Evolutionary conservation across 768 basidiomycete species (phyloP).

Genomic region (Pleurotus platypus): DNA sequence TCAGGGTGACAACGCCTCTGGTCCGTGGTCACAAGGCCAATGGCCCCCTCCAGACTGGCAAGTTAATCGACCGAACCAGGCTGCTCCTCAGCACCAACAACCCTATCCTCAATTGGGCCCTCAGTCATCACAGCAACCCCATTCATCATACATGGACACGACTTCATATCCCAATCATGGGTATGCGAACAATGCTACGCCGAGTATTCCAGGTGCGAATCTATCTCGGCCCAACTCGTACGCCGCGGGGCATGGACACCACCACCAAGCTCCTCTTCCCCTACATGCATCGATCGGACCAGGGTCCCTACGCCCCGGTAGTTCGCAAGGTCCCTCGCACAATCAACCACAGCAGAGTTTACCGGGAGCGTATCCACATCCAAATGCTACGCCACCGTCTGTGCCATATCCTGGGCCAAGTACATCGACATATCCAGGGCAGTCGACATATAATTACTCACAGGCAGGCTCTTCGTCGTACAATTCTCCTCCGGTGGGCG

Average conservation of each 20-base stretch:
- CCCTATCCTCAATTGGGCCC: neutral
- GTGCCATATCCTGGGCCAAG: constrained; percentile 14
- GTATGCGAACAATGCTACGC: neutral
- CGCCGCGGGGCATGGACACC: constrained; percentile 2
- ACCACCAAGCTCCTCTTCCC: neutral
- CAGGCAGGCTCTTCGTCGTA: constrained; percentile 13
- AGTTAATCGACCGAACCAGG: constrained; percentile 9
- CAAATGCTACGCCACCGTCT: constrained; percentile 18
- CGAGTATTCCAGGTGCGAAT: neutral
- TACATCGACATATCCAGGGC: too few relatives aligned
- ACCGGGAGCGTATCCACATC: neutral
- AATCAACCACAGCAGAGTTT: neutral
- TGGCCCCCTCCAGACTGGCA: constrained; percentile 47
- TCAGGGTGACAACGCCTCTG: constrained; percentile 9
- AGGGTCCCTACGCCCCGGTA: neutral
- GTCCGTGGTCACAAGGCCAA: constrained; percentile 24
- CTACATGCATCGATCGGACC: constrained; percentile 5
- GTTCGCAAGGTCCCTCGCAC: neutral
- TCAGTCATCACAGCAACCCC: neutral
- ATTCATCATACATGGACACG: neutral
- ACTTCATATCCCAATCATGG: constrained; percentile 5
- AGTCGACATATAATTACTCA: neutral
- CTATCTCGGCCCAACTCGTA: constrained; percentile 3
- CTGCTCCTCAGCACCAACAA: constrained; percentile 10
- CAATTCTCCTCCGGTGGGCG: constrained; percentile 11